phyloP scores from a whole-genome alignment of 768 basidiomycete genomes.

The Lactarius quietus region DNA sequence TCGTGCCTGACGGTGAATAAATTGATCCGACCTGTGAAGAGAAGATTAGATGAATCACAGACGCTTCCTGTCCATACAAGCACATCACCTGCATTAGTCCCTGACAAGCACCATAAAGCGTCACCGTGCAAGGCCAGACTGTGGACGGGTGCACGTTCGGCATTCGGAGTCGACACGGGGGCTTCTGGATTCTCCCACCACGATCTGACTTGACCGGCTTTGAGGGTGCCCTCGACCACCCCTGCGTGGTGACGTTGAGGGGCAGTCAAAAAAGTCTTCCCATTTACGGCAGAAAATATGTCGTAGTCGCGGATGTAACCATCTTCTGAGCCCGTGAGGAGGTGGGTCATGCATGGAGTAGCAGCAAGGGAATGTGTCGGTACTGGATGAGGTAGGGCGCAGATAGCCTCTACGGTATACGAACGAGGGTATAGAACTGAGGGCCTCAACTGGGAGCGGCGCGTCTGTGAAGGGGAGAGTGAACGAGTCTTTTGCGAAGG shows the following conservation, averaged over 20 bases:
- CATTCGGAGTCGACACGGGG: slow-evolving; percentile 12
- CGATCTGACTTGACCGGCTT: slow-evolving; percentile 76
- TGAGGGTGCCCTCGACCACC: slow-evolving; percentile 89
- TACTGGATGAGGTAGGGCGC: slow-evolving; percentile 84
- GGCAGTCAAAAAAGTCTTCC: slow-evolving; percentile 80
- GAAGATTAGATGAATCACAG: slow-evolving; percentile 11
- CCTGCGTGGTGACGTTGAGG: slow-evolving; percentile 87
- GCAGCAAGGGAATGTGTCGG: slow-evolving; percentile 86
- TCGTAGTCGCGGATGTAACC: slow-evolving; percentile 93
- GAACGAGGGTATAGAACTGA: slow-evolving; percentile 46
- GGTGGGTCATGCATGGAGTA: slow-evolving; percentile 81
- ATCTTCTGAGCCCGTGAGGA: slow-evolving; percentile 89
- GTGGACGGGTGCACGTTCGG: slow-evolving; percentile 66
- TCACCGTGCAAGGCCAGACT: slow-evolving; percentile 91
- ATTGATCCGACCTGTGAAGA: slow-evolving; percentile 85
- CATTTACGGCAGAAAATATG: slow-evolving; percentile 83
- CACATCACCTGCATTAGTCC: slow-evolving; percentile 60
- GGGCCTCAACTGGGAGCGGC: slow-evolving; percentile 44
- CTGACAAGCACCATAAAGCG: slow-evolving; percentile 88
- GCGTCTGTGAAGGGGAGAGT: slow-evolving; percentile 44
- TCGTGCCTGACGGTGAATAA: slow-evolving; percentile 92
- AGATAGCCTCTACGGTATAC: slow-evolving; percentile 86
- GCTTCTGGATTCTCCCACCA: slow-evolving; percentile 84
- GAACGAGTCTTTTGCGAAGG: slow-evolving; percentile 45
- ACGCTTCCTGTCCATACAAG: slow-evolving; percentile 32